A percentile compares a stretch with the other conserved stretches of the same genome.
These are phyloP conservation scores for Populus hybrid DNA, from an alignment of 441 rosid species.

Conservation along the genomic window DNA sequence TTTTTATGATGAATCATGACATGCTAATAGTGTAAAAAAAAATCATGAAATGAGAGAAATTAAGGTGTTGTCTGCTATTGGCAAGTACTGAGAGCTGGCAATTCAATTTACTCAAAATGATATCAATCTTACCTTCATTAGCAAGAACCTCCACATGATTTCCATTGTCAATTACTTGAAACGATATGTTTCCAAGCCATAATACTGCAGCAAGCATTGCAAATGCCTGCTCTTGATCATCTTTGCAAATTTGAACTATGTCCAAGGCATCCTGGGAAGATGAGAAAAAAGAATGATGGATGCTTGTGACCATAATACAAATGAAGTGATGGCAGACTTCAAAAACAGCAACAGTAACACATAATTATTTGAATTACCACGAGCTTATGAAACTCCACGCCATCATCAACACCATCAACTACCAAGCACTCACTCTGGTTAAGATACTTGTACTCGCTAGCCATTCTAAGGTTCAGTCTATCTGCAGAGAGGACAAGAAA, in stretches of 20 bases:
- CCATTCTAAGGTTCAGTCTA: conserved; percentile 68
- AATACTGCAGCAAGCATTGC: conserved; percentile 78
- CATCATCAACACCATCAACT: conserved; percentile 76
- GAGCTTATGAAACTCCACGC: conserved; percentile 56
- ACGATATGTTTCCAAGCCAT: conserved; percentile 87
- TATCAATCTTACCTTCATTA: conserved; percentile 61
- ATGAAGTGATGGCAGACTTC: background rate
- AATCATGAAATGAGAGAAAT: background rate
- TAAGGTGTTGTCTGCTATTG: background rate
- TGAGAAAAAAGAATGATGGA: conserved; percentile 14
- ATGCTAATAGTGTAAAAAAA: background rate
- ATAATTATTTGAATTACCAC: conserved; percentile 46
- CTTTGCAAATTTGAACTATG: conserved; percentile 59
- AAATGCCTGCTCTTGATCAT: conserved; percentile 75
- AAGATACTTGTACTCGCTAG: conserved; percentile 77
- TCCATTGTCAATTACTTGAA: conserved; percentile 67
- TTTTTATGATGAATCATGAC: background rate
- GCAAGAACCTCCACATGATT: conserved; percentile 78
- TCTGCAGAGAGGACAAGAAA: conserved; percentile 46
- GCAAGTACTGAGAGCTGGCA: background rate
- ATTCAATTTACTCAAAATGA: background rate
- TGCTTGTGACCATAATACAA: conserved; percentile 11
- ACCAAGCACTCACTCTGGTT: conserved; percentile 81
- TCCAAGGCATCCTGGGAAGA: conserved; percentile 73
- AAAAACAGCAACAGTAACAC: background rate